Base-by-base conservation (phyloP, 108 stramenopile species). In the Nitzschia putrida region DNA sequence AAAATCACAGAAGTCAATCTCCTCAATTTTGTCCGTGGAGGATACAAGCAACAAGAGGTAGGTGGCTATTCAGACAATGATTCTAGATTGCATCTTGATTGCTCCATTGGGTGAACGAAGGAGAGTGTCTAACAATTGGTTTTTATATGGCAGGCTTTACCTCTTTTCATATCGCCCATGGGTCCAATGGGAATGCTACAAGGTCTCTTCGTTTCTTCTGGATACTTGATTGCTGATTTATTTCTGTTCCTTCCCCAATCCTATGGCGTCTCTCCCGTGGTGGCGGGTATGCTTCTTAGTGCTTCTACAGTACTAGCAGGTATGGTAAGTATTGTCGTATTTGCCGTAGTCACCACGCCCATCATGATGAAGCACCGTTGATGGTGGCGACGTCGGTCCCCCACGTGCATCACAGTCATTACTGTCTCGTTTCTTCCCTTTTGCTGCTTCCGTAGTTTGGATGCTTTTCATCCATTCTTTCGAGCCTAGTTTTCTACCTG, bases 151-250 rank as follows among this genome's bases (percentile, higher is more conserved):
- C 53, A 78, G 72, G 68, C 81, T 10, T 59, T 85, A 45, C 77
- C 85, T n/a, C 75, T 76, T 18, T 66, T 64, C 22, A 44, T 61
- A 37, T 86, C 85, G 0, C 92, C 92, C 0, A 83, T 91, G 69
- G 92, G 92, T 13, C 92, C 92, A 0, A 81, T 94, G 73, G 92
- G 90, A 14, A 71, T 84, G 24, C 23, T 83, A n/a, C 83, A 88
- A 44, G 79, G 79, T 16, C 44, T 79, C 0, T 61, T 91, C 14
- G 86, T 90, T 63, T 61, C 53, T 40, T 55, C 43, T 13, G 92
- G 92, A 47, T 50, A 57, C 18, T 49, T 24, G 26, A 58, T 69
- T 10, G 57, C 84, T 43, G 86, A 80, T 2, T 8, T 84, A 18
- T 85, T 88, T 64, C 71, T 75, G 20, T 75, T 57, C 55, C 34